Evolutionary conservation across 805 yeast species (phyloP).

Genomic region (Schwanniomyces polymorphus): DNA sequence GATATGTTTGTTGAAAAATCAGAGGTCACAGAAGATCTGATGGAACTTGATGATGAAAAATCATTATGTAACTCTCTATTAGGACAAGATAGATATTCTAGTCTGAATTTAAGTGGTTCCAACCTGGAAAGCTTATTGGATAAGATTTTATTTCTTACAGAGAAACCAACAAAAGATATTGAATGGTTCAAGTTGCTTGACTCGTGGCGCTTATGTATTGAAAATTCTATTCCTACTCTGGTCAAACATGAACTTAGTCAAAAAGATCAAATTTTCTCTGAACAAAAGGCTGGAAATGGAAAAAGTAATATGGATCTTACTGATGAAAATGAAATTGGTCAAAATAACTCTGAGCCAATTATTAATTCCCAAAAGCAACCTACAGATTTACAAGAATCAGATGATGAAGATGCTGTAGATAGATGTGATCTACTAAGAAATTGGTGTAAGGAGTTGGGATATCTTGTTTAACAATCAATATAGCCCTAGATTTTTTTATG

Average conservation of each 20-base stretch:
- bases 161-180: conserved; percentile 3
- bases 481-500: not conserved
- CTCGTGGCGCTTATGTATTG: conserved; percentile 13
- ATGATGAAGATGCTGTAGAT: conserved; percentile 15
- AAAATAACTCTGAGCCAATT: not conserved
- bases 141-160: conserved; percentile 2
- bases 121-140: not conserved
- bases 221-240: conserved; percentile 27
- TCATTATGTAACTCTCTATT: not conserved
- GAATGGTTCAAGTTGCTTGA: conserved; percentile 8
- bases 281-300: conserved; percentile 25
- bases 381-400: conserved; percentile 8
- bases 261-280: conserved; percentile 34
- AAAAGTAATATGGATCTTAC: not conserved
- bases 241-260: conserved; percentile 29
- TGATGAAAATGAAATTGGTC: conserved; percentile 1
- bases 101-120: not conserved
- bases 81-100: conserved; percentile 3
- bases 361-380: not conserved
- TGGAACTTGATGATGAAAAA: conserved; percentile 11
- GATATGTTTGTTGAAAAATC: not conserved
- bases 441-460: conserved; percentile 15
- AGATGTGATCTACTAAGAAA: conserved; percentile 10
- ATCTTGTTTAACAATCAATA: conserved; percentile 1
- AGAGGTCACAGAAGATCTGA: not conserved